These are phyloP conservation scores for Amaranthus hypochondriacus DNA, from an alignment of 148 eudicot genomes.

Conservation along the genomic window DNA sequence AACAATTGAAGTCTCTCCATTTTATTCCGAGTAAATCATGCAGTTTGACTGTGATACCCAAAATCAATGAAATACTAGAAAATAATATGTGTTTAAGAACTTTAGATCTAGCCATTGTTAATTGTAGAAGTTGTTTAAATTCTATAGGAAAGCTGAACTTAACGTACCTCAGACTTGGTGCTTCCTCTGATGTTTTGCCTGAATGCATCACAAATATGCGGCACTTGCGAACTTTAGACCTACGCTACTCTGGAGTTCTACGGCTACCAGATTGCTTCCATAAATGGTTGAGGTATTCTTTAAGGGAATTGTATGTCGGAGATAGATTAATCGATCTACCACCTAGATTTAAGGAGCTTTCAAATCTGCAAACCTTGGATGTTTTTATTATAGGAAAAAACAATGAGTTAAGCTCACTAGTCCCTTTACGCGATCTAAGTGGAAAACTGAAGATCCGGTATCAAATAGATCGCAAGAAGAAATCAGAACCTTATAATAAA, in stretches of 20 bases:
- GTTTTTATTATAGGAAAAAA: constrained; percentile 7
- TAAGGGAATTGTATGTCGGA: not conserved
- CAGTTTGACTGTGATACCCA: too few relatives aligned
- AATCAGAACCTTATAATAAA: too few relatives aligned
- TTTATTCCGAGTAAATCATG: not conserved
- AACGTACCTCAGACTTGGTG: constrained; percentile 7
- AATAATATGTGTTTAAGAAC: not conserved
- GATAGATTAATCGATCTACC: not conserved
- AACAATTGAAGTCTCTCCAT: not conserved
- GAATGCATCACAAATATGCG: constrained; percentile 1
- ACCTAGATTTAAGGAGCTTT: not conserved
- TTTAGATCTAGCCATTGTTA: not conserved
- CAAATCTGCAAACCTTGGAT: not conserved
- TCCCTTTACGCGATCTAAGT: not conserved
- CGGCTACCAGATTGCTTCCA: not conserved
- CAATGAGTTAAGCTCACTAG: not conserved
- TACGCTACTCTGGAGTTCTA: not conserved
- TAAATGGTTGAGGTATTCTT: not conserved
- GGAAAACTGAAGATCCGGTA: not conserved
- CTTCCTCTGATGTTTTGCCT: not conserved
- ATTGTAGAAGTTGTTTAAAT: not conserved
- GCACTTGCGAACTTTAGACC: constrained; percentile 12
- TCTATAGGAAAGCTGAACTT: constrained; percentile 15
- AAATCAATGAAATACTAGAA: too few relatives aligned
- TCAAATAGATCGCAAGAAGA: too few relatives aligned